These are phyloP conservation scores for Colletotrichum graminicola DNA, from an alignment of 2,329 filamentous ascomycete genomes.

Conservation along the genomic window DNA sequence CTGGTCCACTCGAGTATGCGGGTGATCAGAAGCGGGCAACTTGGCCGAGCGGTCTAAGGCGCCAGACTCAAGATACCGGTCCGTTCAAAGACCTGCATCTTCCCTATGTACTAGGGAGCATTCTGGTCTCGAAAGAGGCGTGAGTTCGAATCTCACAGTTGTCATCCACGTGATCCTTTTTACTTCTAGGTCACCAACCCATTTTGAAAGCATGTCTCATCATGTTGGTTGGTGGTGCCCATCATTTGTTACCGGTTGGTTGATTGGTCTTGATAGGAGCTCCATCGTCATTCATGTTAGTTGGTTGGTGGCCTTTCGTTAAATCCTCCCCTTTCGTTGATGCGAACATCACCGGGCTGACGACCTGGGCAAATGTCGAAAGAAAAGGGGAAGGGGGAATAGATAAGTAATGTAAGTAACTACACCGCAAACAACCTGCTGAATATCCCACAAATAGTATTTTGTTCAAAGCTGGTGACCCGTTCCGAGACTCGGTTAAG, in stretches of 20 bases:
- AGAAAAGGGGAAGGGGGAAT: too few relatives aligned
- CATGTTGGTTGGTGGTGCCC: not conserved
- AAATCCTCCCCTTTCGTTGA: not conserved
- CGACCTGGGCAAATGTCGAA: not conserved
- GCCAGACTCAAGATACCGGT: conserved; percentile 38
- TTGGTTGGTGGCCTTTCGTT: not conserved
- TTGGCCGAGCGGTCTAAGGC: conserved; percentile 43
- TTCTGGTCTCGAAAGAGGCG: conserved; percentile 42
- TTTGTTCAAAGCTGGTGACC: not conserved
- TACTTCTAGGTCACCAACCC: not conserved
- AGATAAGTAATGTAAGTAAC: not conserved
- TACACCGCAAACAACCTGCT: not conserved
- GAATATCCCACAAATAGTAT: not conserved
- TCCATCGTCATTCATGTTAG: too few relatives aligned
- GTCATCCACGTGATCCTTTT: conserved; percentile 3
- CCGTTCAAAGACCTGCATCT: not conserved
- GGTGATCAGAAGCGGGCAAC: conserved; percentile 11
- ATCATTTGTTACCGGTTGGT: not conserved
- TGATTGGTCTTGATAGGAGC: not conserved
- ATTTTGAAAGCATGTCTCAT: not conserved
- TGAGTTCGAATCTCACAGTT: conserved; percentile 43
- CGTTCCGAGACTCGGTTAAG: conserved; percentile 26
- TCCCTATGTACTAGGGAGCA: conserved; percentile 15
- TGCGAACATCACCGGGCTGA: not conserved
- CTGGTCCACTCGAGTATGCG: not conserved